phyloP scores from a whole-genome alignment of 2,329 filamentous ascomycete species.

The Aureobasidium sp. region DNA sequence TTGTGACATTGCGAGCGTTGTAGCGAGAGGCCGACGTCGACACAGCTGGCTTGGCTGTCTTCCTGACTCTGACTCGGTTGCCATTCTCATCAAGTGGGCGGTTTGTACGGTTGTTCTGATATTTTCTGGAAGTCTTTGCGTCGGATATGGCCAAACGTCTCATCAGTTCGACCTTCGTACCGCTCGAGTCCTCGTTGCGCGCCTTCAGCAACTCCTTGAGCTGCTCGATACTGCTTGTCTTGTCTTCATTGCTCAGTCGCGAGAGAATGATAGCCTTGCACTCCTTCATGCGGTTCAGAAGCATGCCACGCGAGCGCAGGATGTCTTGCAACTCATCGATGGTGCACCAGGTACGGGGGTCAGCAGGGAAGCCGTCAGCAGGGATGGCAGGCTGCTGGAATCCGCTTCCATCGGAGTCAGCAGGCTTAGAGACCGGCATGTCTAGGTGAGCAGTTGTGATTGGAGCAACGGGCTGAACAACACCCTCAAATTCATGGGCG shows the following conservation, averaged over 20 bases:
- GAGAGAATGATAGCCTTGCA: conserved; percentile 16
- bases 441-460: neutral
- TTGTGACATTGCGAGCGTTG: conserved; percentile 6
- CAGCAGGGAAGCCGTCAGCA: conserved; percentile 12
- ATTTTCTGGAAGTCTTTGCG: conserved; percentile 18
- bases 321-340: conserved; percentile 17
- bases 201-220: conserved; percentile 23
- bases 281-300: conserved; percentile 19
- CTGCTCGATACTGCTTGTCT: conserved; percentile 22
- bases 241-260: conserved; percentile 21
- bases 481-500: neutral
- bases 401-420: neutral
- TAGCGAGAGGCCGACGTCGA: neutral
- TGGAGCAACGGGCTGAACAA: neutral
- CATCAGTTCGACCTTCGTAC: conserved; percentile 24
- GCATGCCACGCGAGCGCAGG: conserved; percentile 17
- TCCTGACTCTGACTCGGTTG: neutral
- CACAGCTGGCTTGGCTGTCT: neutral
- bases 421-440: neutral
- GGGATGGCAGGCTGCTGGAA: neutral
- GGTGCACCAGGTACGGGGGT: conserved; percentile 17
- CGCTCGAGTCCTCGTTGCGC: conserved; percentile 22
- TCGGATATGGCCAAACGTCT: conserved; percentile 24
- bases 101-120: neutral
- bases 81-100: neutral